These are phyloP conservation scores for Aurinia saxatilis DNA, from an alignment of 345 rosid genomes.

Conservation along the genomic window DNA sequence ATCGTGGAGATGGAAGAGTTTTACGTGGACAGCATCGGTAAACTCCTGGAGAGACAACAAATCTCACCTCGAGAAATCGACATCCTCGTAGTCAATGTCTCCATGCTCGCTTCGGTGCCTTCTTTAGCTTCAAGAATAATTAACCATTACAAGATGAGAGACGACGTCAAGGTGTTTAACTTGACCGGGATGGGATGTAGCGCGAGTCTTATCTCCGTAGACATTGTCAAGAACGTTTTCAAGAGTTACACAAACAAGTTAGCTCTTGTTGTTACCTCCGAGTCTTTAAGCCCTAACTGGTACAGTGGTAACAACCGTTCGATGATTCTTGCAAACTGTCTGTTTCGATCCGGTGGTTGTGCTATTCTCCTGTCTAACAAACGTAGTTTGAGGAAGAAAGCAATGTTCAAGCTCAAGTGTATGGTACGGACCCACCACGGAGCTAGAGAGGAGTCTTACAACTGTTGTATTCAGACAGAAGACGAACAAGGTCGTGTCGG, in stretches of 20 bases:
- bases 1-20: conserved; percentile 86
- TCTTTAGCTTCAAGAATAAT: conserved; percentile 59
- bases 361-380: conserved; percentile 72
- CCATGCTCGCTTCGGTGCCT: conserved; percentile 61
- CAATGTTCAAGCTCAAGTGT: conserved; percentile 65
- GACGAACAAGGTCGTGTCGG: conserved; percentile 64
- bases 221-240: conserved; percentile 56
- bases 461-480: conserved; percentile 61
- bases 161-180: conserved; percentile 59
- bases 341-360: conserved; percentile 84
- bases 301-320: conserved; percentile 74
- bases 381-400: conserved; percentile 33
- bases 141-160: conserved; percentile 71
- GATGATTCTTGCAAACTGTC: conserved; percentile 77
- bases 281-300: conserved; percentile 79
- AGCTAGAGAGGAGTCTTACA: conserved; percentile 58
- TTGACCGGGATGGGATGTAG: conserved; percentile 93
- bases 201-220: conserved; percentile 72
- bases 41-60: conserved; percentile 52
- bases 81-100: conserved; percentile 68
- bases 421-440: conserved; percentile 90
- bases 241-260: conserved; percentile 41
- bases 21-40: conserved; percentile 50
- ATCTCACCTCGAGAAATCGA: conserved; percentile 64
- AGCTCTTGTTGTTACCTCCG: conserved; percentile 67